phyloP scores from a whole-genome alignment of 148 eudicot species.

The Nepenthes mirabilis region DNA sequence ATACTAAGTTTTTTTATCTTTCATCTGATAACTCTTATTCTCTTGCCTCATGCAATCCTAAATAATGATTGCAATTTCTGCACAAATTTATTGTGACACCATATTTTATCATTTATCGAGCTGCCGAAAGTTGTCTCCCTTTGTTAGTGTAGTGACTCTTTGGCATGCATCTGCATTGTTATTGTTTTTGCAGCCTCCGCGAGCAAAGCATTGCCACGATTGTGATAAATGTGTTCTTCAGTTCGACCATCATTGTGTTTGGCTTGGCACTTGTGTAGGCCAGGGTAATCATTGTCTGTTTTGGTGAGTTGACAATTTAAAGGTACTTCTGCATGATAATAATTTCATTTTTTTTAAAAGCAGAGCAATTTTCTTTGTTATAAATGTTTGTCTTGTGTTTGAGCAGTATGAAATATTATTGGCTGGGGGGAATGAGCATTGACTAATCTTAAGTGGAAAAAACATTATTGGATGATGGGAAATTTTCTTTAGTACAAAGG shows the following conservation, averaged over 20 bases:
- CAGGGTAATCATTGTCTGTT: slow-evolving; percentile 91
- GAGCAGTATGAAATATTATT: neutral
- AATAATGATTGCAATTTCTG: no score
- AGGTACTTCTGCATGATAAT: no score
- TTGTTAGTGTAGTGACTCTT: neutral
- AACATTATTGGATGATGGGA: no score
- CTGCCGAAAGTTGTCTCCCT: neutral
- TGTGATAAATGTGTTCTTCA: slow-evolving; percentile 97
- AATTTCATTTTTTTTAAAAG: neutral
- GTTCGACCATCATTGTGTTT: slow-evolving; percentile 98
- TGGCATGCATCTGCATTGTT: neutral
- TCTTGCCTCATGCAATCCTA: no score
- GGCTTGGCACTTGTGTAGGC: slow-evolving; percentile 98
- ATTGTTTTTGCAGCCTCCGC: slow-evolving; percentile 71
- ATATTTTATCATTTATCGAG: neutral
- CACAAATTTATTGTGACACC: no score
- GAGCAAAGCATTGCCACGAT: slow-evolving; percentile 94
- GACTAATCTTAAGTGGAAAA: no score
- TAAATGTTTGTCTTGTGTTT: neutral
- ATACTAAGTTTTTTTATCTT: no score
- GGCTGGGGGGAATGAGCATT: no score
- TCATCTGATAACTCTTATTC: no score
- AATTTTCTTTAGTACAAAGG: no score
- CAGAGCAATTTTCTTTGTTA: neutral
- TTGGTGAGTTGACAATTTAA: slow-evolving; percentile 46